A percentile compares a stretch with the other conserved stretches of the same genome.
Evolutionary conservation across 305 asterid genomes (phyloP).

Genomic region (Fraxinus nigra): DNA sequence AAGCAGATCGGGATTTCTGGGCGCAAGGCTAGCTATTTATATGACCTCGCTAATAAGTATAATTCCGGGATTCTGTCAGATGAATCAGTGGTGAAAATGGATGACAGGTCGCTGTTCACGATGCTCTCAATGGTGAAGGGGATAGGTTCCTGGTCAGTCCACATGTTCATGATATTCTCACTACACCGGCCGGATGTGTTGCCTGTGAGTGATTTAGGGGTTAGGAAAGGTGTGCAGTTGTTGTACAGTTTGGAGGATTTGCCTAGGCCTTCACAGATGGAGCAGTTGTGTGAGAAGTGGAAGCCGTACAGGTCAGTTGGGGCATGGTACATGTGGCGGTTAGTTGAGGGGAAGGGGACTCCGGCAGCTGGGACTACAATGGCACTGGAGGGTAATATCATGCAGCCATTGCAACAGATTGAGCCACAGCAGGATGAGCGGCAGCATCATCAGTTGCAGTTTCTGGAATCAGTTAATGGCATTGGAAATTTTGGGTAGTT

Average conservation of each 20-base stretch:
- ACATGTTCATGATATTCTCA: constrained; percentile 95
- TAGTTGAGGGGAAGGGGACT: constrained; percentile 69
- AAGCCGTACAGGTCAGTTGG: constrained; percentile 92
- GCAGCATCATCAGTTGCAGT: constrained; percentile 52
- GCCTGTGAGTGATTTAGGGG: constrained; percentile 93
- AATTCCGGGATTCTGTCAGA: constrained; percentile 79
- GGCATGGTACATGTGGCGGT: constrained; percentile 97
- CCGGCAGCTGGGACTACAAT: constrained; percentile 34
- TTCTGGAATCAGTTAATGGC: constrained; percentile 47
- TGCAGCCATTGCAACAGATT: constrained; percentile 42
- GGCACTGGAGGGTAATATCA: constrained; percentile 26
- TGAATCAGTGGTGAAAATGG: constrained; percentile 82
- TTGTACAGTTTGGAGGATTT: constrained; percentile 77
- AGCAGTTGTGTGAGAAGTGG: constrained; percentile 89
- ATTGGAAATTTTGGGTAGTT: constrained; percentile 44
- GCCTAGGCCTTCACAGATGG: constrained; percentile 93
- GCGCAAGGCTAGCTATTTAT: constrained; percentile 80
- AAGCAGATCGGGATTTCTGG: constrained; percentile 93
- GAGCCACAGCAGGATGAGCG: constrained; percentile 35
- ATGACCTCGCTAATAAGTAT: constrained; percentile 79
- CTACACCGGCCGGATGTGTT: constrained; percentile 92
- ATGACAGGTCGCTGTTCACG: constrained; percentile 79
- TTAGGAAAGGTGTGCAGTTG: constrained; percentile 90
- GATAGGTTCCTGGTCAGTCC: constrained; percentile 97
- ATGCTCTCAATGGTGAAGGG: constrained; percentile 98